Conservation (phyloP, 2,329 filamentous ascomycete species). For the Fusarium sp. region DNA sequence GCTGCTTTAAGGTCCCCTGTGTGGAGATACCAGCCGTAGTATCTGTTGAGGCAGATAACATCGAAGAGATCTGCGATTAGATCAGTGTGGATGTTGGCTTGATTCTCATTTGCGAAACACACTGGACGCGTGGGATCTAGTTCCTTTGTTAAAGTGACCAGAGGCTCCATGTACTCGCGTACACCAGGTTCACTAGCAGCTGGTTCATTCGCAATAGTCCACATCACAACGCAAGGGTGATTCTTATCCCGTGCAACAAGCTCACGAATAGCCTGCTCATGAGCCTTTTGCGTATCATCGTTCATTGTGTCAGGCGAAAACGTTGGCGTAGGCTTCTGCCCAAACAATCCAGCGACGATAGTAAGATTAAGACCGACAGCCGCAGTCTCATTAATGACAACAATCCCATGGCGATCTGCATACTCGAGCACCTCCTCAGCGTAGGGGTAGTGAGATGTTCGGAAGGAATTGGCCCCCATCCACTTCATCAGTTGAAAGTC, state of each 20-base stretch:
- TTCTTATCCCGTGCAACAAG: background rate
- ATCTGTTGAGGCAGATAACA: background rate
- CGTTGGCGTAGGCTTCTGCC: background rate
- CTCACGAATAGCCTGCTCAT: background rate
- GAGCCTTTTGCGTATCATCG: background rate
- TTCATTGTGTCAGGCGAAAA: rapidly evolving
- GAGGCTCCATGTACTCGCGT: background rate
- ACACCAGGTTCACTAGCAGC: background rate
- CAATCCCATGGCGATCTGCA: background rate
- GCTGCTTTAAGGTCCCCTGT: background rate
- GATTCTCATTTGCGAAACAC: rapidly evolving
- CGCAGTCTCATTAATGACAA: background rate
- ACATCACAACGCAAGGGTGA: background rate
- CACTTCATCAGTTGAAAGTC: background rate
- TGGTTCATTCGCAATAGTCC: background rate
- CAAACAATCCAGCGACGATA: background rate
- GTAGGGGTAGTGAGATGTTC: background rate
- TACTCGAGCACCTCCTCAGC: background rate
- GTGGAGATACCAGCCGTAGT: background rate
- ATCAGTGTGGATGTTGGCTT: background rate
- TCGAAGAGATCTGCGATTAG: background rate
- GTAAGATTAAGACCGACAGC: background rate
- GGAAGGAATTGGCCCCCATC: background rate
- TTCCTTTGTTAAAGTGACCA: background rate
- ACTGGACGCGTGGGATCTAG: background rate